Evolutionary conservation across 2,329 filamentous ascomycete genomes (phyloP).

Genomic region (Paracamarosporium sp.): DNA sequence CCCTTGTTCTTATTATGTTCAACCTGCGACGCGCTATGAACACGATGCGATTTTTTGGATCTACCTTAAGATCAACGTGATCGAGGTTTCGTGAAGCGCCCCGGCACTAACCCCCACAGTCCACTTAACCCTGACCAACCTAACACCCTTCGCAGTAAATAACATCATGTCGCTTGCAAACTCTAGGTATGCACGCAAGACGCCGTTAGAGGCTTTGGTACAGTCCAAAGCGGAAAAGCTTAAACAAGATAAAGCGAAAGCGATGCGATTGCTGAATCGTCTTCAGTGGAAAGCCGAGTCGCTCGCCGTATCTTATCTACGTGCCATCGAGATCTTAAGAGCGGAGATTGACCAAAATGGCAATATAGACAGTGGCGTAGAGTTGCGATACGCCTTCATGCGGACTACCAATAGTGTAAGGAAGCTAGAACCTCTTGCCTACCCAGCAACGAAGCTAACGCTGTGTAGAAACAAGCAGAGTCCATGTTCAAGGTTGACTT

Average conservation of each 20-base stretch:
- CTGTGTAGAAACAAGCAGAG: conserved; percentile 36
- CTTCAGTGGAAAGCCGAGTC: conserved; percentile 46
- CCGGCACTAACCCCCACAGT: background rate
- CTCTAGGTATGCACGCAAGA: conserved; percentile 41
- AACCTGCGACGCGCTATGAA: background rate
- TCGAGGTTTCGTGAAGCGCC: background rate
- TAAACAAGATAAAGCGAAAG: conserved; percentile 38
- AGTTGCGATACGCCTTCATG: conserved; percentile 18
- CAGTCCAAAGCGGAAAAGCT: conserved; percentile 34
- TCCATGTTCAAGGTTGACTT: conserved; percentile 79
- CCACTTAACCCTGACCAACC: background rate
- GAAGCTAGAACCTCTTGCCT: background rate
- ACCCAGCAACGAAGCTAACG: conserved; percentile 10
- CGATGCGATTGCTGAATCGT: conserved; percentile 32
- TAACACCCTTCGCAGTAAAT: background rate
- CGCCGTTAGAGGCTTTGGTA: conserved; percentile 30
- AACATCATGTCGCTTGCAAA: conserved; percentile 22
- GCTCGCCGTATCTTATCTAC: conserved; percentile 36
- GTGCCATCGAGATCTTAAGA: conserved; percentile 34
- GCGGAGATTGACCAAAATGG: conserved; percentile 22
- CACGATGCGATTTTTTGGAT: background rate
- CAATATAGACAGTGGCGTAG: conserved; percentile 4
- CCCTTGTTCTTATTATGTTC: background rate
- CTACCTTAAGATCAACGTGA: background rate
- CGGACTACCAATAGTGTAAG: conserved; percentile 29